Evolutionary conservation across 2,329 filamentous ascomycete species (phyloP), one percentile per base, ranked within the genome.

Genomic region (Fonsecaea pedrosoi): DNA sequence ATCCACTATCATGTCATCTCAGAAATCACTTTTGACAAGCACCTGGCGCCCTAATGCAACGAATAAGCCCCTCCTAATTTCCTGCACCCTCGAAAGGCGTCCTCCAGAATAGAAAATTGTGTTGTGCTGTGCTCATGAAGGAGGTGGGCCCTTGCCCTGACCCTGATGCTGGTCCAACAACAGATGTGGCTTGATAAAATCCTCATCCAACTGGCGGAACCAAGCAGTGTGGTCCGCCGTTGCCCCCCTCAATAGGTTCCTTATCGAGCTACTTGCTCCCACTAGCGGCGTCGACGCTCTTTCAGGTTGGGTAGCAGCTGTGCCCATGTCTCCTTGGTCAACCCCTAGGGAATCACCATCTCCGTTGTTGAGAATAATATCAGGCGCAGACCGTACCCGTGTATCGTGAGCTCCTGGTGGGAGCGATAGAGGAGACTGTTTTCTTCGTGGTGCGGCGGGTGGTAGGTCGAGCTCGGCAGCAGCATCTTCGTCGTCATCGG

Each of bases 181-280:
- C 63, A 98, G 80, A 76, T 90, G 92, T 18, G 94, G 94, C 83
- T 98, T 98, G 79, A 98, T 94, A 77, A 93, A 97, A 68, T 94
- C 92, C 78, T 99, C 95, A 77, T 99, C 95, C 67, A 99, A 82
- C 79, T 97, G 94, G 72, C 89, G 89, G 78, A 99, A 96, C 80
- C 96, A 87, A 54, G 91, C 92, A 9, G 92, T 91, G 54, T 96
- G 93, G 77, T 99, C 95, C 59, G 96, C 92, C 0, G 90, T 86
- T 15, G 90, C 85, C 0, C 88, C 87, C 32, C 86, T 91, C 72
- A 96, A 88, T 8, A 99, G 82, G 75, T 94, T 91, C 64, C 89
- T 88, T 66, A 97, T 88, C 88, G 86, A 10, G 92, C 65, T 69
- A 40, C 66, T 68, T 5, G 71, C 68, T 37, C 71, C 75, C 6